These are phyloP conservation scores for Cordyceps pruinosa DNA, from an alignment of 2,329 filamentous ascomycete species.

Conservation along the genomic window DNA sequence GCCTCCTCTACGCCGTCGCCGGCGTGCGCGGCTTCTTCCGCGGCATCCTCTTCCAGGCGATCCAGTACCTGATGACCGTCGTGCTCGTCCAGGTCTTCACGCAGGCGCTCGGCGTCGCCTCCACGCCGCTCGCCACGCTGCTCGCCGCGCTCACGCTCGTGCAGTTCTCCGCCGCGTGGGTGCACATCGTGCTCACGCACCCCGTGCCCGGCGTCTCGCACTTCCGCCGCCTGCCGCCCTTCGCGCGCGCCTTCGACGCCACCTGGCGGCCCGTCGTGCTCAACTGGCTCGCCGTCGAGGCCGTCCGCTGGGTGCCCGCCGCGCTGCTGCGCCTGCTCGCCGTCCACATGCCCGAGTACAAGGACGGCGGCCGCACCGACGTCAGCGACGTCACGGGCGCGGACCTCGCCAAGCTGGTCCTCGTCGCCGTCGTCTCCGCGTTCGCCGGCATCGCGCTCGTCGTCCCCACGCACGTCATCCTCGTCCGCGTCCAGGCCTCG, in stretches of 20 bases:
- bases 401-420: slow-evolving; percentile 38
- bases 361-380: slow-evolving; percentile 24
- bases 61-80: slow-evolving; percentile 28
- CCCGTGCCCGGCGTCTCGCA: slow-evolving; percentile 52
- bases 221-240: slow-evolving; percentile 62
- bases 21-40: slow-evolving; percentile 64
- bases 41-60: slow-evolving; percentile 49
- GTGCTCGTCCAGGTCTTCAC: slow-evolving; percentile 39
- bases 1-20: slow-evolving; percentile 52
- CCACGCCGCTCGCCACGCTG: slow-evolving; percentile 44
- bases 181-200: slow-evolving; percentile 75
- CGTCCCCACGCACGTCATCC: slow-evolving; percentile 68
- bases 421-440: slow-evolving; percentile 40
- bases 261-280: slow-evolving; percentile 61
- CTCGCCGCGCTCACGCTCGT: slow-evolving; percentile 55
- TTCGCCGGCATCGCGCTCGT: slow-evolving; percentile 55
- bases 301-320: slow-evolving; percentile 41
- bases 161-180: slow-evolving; percentile 70
- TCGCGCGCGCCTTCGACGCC: slow-evolving; percentile 57
- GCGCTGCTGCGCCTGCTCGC: slow-evolving; percentile 36
- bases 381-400: slow-evolving; percentile 31
- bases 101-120: slow-evolving; percentile 19
- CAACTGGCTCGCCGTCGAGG: slow-evolving; percentile 51
- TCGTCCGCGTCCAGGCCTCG: slow-evolving; percentile 79
- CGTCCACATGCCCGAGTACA: slow-evolving; percentile 32